These are phyloP conservation scores for Cadophora sp. DNA, from an alignment of 2,329 filamentous ascomycete species.

Conservation along the genomic window DNA sequence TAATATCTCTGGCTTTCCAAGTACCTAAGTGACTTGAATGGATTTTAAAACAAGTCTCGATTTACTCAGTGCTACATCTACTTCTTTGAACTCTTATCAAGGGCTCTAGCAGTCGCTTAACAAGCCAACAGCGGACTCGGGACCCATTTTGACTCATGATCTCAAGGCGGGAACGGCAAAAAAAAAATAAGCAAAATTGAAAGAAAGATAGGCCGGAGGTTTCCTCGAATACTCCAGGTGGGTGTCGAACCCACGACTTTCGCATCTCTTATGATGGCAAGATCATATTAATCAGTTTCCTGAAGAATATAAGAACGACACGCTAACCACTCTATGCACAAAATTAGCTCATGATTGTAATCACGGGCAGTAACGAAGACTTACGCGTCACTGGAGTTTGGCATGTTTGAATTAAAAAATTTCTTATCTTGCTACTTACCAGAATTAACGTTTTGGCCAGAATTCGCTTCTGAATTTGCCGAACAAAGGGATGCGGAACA, in stretches of 20 bases:
- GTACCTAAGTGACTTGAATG: too few relatives aligned
- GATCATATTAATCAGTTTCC: constrained; percentile 42
- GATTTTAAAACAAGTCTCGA: too few relatives aligned
- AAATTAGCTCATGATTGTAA: constrained; percentile 37
- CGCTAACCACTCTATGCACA: constrained; percentile 44
- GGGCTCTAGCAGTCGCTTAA: too few relatives aligned
- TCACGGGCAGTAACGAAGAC: constrained; percentile 38
- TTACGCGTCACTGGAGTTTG: constrained; percentile 43
- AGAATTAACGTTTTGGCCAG: constrained; percentile 1
- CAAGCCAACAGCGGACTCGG: too few relatives aligned
- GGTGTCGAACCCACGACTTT: constrained; percentile 45
- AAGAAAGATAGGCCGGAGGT: neutral
- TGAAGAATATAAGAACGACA: constrained; percentile 45
- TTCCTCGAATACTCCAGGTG: constrained; percentile 38
- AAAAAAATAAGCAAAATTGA: neutral
- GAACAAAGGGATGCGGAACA: neutral
- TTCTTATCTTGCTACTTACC: constrained; percentile 34
- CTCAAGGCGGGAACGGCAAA: constrained; percentile 9
- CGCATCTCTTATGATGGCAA: constrained; percentile 39
- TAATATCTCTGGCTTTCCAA: too few relatives aligned
- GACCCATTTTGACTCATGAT: too few relatives aligned
- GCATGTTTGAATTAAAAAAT: constrained; percentile 37
- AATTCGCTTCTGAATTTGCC: neutral
- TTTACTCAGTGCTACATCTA: too few relatives aligned
- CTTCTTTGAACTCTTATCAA: too few relatives aligned